phyloP scores from a whole-genome alignment of 2,329 filamentous ascomycete species.

The Huntiella decipiens region DNA sequence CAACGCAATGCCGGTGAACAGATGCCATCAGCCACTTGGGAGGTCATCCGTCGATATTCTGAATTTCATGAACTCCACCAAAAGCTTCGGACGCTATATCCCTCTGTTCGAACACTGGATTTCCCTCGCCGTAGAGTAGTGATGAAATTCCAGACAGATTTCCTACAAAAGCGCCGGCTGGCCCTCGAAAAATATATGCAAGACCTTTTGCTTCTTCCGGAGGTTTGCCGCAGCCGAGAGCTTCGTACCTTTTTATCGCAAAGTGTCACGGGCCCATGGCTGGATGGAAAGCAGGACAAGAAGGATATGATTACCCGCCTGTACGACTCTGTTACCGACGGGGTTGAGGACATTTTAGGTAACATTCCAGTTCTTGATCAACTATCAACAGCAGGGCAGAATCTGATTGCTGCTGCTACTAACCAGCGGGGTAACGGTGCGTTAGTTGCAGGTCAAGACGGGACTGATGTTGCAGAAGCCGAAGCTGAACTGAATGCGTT shows the following conservation, averaged over 20 bases:
- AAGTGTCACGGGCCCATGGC: slow-evolving; percentile 46
- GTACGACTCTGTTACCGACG: slow-evolving; percentile 92
- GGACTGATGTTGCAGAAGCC: slow-evolving; percentile 46
- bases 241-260: slow-evolving; percentile 84
- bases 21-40: slow-evolving; percentile 92
- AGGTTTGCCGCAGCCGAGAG: slow-evolving; percentile 86
- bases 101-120: slow-evolving; percentile 73
- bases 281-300: slow-evolving; percentile 35
- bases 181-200: slow-evolving; percentile 73
- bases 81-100: slow-evolving; percentile 63
- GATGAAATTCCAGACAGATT: slow-evolving; percentile 92
- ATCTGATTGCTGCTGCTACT: slow-evolving; percentile 60
- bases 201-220: slow-evolving; percentile 66
- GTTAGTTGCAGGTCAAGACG: slow-evolving; percentile 32
- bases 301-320: slow-evolving; percentile 83
- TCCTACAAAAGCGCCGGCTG: slow-evolving; percentile 69
- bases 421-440: slow-evolving; percentile 38
- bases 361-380: slow-evolving; percentile 93
- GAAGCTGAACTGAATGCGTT: slow-evolving; percentile 89
- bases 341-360: slow-evolving; percentile 93
- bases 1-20: slow-evolving; percentile 78
- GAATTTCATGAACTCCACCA: slow-evolving; percentile 95
- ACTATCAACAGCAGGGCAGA: slow-evolving; percentile 79
- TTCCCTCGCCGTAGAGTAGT: slow-evolving; percentile 85
- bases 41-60: slow-evolving; percentile 80